These are phyloP conservation scores for Melaleuca alternifolia DNA, from an alignment of 345 rosid species.

Conservation along the genomic window DNA sequence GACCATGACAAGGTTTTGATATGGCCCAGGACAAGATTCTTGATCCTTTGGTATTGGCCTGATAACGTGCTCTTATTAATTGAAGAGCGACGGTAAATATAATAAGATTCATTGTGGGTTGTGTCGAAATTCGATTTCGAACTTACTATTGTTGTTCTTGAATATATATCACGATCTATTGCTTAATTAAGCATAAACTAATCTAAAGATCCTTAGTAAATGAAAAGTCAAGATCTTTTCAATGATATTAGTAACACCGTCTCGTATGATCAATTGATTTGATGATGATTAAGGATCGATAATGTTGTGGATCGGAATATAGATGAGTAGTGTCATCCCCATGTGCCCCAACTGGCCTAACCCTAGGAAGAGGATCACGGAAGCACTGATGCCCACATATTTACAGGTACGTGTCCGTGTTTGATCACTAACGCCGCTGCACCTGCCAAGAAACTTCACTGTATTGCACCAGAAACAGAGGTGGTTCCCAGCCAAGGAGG, in stretches of 20 bases:
- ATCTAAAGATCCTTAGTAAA: background rate
- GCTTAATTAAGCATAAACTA: no score
- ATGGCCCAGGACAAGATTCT: background rate
- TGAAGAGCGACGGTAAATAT: rapidly evolving
- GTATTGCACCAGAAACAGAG: background rate
- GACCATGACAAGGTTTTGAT: background rate
- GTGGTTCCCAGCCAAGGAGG: background rate
- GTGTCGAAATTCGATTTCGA: background rate
- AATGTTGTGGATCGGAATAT: background rate
- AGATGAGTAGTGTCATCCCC: background rate
- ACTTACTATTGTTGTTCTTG: no score
- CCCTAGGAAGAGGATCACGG: background rate
- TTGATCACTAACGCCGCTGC: background rate
- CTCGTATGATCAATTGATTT: rapidly evolving
- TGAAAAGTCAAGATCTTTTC: background rate
- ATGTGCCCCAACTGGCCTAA: background rate
- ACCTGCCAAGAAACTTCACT: background rate
- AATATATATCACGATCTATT: no score
- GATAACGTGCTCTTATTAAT: no score
- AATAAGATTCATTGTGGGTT: background rate
- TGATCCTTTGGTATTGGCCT: background rate
- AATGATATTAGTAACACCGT: rapidly evolving
- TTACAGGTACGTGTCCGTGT: background rate
- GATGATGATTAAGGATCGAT: rapidly evolving
- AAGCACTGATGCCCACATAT: background rate